Evolutionary conservation across 192 early-diverging fungal species (phyloP).

Genomic region (Umbelopsis sp.): DNA sequence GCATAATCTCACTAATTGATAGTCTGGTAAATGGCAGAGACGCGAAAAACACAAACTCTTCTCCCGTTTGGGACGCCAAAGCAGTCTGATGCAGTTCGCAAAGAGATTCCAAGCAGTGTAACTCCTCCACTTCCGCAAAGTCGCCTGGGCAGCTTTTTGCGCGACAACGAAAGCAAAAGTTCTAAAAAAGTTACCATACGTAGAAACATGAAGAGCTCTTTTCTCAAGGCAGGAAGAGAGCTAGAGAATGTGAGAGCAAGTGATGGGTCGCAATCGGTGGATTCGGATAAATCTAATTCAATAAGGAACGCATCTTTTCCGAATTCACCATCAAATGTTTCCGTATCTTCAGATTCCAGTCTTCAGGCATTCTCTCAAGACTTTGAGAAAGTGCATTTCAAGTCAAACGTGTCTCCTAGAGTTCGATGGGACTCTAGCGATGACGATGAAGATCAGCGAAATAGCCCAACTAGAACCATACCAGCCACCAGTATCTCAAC

Average conservation of each 20-base stretch:
- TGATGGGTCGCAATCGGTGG: too few species aligned
- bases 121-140: neutral
- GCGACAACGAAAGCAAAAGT: neutral
- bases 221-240: constrained; percentile 1
- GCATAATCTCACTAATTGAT: too few species aligned
- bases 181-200: neutral
- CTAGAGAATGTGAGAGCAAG: neutral
- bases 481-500: neutral
- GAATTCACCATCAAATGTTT: neutral
- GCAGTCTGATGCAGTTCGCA: neutral
- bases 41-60: neutral
- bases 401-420: neutral
- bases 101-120: constrained; percentile 18
- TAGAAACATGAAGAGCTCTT: constrained; percentile 9
- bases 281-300: neutral
- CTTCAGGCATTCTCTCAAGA: neutral
- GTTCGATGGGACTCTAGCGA: constrained; percentile 1
- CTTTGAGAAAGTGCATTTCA: neutral
- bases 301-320: neutral
- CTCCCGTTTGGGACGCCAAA: neutral
- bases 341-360: neutral
- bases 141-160: constrained; percentile 3
- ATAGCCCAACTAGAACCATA: too few species aligned
- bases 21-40: neutral
- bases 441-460: neutral